phyloP scores from a whole-genome alignment of 73 alveolate genomes.

The Durusdinium trenchii region DNA sequence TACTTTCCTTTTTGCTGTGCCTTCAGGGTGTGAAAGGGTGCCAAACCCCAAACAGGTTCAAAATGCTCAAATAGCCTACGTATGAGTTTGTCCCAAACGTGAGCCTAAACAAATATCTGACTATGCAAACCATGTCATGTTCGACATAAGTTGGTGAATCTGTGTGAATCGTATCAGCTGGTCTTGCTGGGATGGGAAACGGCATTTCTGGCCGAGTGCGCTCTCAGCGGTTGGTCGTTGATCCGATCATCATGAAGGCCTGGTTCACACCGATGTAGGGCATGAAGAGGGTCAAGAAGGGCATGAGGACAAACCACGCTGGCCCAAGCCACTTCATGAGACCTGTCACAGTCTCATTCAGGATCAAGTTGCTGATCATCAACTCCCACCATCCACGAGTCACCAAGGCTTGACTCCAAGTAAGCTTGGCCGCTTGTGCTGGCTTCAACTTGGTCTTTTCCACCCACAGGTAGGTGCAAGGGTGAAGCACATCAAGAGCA shows the following conservation, averaged over 20 bases:
- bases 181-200: not conserved
- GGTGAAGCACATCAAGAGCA: constrained; percentile 85
- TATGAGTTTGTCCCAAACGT: too few relatives aligned
- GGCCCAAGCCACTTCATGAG: constrained; percentile 88
- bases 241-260: constrained; percentile 93
- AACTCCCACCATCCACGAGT: constrained; percentile 81
- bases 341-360: constrained; percentile 81
- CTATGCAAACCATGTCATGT: too few relatives aligned
- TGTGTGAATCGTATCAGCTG: not conserved
- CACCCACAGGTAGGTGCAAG: constrained; percentile 94
- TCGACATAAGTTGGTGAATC: not conserved
- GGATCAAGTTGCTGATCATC: constrained; percentile 54
- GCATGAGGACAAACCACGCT: constrained; percentile 90
- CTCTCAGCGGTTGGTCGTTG: constrained; percentile 83
- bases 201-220: too few relatives aligned
- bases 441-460: constrained; percentile 55
- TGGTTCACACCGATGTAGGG: constrained; percentile 94
- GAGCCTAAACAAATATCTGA: too few relatives aligned
- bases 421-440: constrained; percentile 63
- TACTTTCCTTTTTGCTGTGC: too few relatives aligned
- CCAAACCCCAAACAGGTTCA: too few relatives aligned
- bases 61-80: too few relatives aligned
- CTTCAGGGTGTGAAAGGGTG: too few relatives aligned
- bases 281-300: constrained; percentile 89
- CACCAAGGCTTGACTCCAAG: constrained; percentile 88